Conservation (phyloP, 371 early-diverging fungal genomes). For the Saksenaea oblongispora region DNA sequence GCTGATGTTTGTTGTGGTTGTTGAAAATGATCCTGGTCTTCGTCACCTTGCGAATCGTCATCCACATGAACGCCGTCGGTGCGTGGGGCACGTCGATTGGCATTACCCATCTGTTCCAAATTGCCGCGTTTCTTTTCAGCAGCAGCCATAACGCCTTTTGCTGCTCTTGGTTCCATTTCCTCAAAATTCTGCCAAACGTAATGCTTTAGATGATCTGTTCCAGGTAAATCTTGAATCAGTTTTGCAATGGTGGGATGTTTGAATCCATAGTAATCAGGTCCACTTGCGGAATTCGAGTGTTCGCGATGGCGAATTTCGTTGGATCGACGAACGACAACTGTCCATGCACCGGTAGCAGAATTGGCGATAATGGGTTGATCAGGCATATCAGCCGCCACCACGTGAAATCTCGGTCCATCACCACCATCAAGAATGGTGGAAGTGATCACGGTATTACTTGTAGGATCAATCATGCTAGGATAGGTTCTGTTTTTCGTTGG, state of each 20-base stretch:
- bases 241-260: slow-evolving; percentile 88
- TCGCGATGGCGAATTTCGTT: slow-evolving; percentile 77
- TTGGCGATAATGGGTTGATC: slow-evolving; percentile 67
- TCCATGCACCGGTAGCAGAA: slow-evolving; percentile 92
- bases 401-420: slow-evolving; percentile 72
- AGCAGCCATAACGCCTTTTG: slow-evolving; percentile 51
- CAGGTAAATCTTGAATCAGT: slow-evolving; percentile 87
- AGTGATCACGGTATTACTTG: slow-evolving; percentile 61
- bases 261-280: slow-evolving; percentile 92
- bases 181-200: slow-evolving; percentile 74
- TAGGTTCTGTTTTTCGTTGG: slow-evolving; percentile 49
- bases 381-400: slow-evolving; percentile 74
- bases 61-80: slow-evolving; percentile 1
- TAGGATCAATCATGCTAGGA: slow-evolving; percentile 74
- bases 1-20: not conserved
- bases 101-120: slow-evolving; percentile 46
- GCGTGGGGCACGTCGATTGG: slow-evolving; percentile 32
- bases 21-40: slow-evolving; percentile 7
- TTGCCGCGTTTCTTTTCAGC: slow-evolving; percentile 50
- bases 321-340: slow-evolving; percentile 75
- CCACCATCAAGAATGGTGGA: slow-evolving; percentile 82
- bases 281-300: slow-evolving; percentile 81
- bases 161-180: slow-evolving; percentile 54
- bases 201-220: slow-evolving; percentile 65
- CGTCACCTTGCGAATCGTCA: slow-evolving; percentile 2